Base-by-base conservation (phyloP, 1,284 basidiomycete species). In the Tilletiopsis washingtonensis region DNA sequence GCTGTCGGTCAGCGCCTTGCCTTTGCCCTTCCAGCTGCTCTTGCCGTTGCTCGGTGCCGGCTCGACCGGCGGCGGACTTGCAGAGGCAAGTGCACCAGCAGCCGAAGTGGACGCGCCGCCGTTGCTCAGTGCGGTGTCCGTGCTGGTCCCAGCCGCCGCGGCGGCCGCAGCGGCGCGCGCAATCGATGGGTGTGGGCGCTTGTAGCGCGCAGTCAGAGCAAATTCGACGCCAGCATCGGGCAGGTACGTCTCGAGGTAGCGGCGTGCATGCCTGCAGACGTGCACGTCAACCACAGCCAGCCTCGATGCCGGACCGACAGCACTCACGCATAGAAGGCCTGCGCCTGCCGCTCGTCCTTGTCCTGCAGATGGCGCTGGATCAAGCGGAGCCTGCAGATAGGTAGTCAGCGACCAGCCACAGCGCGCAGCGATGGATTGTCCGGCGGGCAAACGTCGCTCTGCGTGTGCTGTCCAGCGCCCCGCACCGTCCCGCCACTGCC, bases 181-280 rank as follows among this genome's bases (percentile, higher is more conserved):
- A n/a, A 32, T 21, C 4, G 44, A 40, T 11, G 32, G 32, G 3
- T 34, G 32, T 17, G 12, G 32, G 17, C 49, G 40, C 29, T 61
- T 54, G 55, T 73, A 73, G 9, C 70, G 63, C 17, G 58, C 59
- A 15, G 70, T 71, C 20, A 67, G 50, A 2, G 64, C 70, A 29
- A 62, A 73, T 40, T 73, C 70, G 40, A 71, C 61, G 34, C 70
- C 69, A 24, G 61, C 63, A 19, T 70, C 63, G 6, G 70, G 68
- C 5, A 71, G 59, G 41, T 73, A 73, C 26, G 64, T 59, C 48
- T 71, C 69, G 36, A 73, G 49, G 37, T 73, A 73, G 23, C 69
- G 63, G 32, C 54, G 56, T n/a, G 66, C 62, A 41, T 73, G 70
- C 15, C 54, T 59, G 40, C 1, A 9, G 4, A 27, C 14, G 24